phyloP scores from a whole-genome alignment of 2,329 filamentous ascomycete genomes.

The Alternaria conjuncta region DNA sequence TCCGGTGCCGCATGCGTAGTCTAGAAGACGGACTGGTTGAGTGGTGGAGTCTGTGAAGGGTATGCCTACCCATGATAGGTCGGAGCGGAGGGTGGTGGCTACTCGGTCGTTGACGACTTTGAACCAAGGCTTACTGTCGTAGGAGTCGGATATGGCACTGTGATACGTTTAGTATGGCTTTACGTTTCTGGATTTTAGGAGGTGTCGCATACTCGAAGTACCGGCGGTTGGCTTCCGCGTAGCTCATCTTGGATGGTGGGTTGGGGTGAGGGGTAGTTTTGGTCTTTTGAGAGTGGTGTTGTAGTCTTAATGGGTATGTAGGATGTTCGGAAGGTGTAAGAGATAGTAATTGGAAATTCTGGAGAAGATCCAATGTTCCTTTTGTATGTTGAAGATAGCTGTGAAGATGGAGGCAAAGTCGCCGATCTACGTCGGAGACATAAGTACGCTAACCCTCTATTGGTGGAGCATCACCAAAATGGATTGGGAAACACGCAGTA shows the following conservation, averaged over 20 bases:
- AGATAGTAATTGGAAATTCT: neutral
- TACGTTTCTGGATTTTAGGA: too few relatives aligned
- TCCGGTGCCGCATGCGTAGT: neutral
- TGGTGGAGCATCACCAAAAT: conserved; percentile 9
- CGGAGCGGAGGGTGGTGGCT: conserved; percentile 60
- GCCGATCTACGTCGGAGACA: conserved; percentile 26
- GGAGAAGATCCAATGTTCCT: neutral
- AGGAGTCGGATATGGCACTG: conserved; percentile 61
- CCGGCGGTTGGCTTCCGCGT: conserved; percentile 45
- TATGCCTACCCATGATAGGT: conserved; percentile 67
- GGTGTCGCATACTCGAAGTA: conserved; percentile 41
- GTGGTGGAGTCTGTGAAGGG: conserved; percentile 54
- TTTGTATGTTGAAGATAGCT: neutral
- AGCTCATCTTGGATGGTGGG: conserved; percentile 27
- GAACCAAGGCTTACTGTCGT: conserved; percentile 62
- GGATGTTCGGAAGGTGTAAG: neutral
- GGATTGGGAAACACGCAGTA: neutral
- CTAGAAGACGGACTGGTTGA: conserved; percentile 46
- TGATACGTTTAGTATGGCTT: neutral
- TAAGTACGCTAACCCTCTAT: conserved; percentile 18
- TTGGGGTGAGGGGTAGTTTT: neutral
- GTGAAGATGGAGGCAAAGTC: conserved; percentile 11
- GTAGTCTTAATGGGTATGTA: neutral
- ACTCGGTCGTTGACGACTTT: conserved; percentile 61
- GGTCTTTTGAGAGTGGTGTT: neutral